These are phyloP conservation scores for Phytophthora chlamydospora DNA, from an alignment of 352 stramenopile genomes.

Conservation along the genomic window DNA sequence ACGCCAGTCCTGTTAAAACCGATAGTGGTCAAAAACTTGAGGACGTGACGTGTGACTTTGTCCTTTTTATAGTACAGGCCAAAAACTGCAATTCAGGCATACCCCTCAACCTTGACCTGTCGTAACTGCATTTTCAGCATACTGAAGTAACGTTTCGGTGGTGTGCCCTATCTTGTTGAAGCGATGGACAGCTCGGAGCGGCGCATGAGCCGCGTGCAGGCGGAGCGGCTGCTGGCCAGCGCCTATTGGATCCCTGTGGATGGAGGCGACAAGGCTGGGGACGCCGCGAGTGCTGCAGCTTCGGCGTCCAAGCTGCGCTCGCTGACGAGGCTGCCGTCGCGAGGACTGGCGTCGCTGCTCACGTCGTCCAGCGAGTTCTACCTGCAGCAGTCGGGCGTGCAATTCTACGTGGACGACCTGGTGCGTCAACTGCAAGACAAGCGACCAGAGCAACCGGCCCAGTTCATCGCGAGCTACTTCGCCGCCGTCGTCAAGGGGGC, in stretches of 20 bases:
- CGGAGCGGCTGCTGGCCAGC: slow-evolving; percentile 48
- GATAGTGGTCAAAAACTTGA: background rate
- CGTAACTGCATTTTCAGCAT: too few species aligned
- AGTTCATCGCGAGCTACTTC: slow-evolving; percentile 60
- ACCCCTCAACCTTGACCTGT: too few species aligned
- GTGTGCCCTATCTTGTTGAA: slow-evolving; percentile 4
- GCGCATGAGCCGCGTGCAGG: slow-evolving; percentile 48
- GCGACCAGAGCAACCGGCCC: slow-evolving; percentile 40
- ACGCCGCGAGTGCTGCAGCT: background rate
- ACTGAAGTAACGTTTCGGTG: slow-evolving; percentile 14
- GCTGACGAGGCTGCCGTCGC: slow-evolving; percentile 27
- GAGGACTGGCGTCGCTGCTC: slow-evolving; percentile 14
- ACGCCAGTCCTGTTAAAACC: background rate
- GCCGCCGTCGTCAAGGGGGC: slow-evolving; percentile 35
- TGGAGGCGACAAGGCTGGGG: background rate
- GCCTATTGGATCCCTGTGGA: slow-evolving; percentile 40
- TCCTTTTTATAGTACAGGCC: too few species aligned
- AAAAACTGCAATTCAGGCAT: too few species aligned
- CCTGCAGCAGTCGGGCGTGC: slow-evolving; percentile 57
- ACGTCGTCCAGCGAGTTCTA: slow-evolving; percentile 44
- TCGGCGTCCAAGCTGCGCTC: slow-evolving; percentile 18
- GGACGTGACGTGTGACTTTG: background rate
- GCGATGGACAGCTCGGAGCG: slow-evolving; percentile 6
- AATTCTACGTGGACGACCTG: slow-evolving; percentile 64
- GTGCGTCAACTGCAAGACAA: slow-evolving; percentile 57